Percentiles rank a stretch among this genome's conserved stretches.
Conservation (phyloP, 148 eudicot genomes). For the Heliamphora exappendiculata region DNA sequence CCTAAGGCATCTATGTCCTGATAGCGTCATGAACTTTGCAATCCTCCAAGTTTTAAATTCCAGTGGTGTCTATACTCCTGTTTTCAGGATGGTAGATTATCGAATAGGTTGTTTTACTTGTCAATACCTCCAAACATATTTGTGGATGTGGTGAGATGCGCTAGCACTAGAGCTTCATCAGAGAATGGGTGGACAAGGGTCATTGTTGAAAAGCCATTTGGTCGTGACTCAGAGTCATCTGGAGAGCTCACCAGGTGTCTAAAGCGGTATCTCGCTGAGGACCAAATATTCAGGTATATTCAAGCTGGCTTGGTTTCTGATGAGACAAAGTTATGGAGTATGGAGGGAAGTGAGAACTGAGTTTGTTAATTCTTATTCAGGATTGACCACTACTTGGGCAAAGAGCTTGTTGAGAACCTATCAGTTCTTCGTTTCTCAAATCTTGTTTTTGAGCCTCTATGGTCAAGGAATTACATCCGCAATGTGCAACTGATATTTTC, state of each 20-base stretch:
- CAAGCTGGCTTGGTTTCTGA: not conserved
- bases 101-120: conserved; percentile 78
- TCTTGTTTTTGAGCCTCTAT: conserved; percentile 81
- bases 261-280: conserved; percentile 57
- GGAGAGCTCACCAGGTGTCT: conserved; percentile 52
- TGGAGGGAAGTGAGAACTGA: not conserved
- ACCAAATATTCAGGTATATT: conserved; percentile 76
- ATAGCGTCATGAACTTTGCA: not conserved
- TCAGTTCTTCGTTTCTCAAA: conserved; percentile 89
- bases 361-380: conserved; percentile 27
- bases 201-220: conserved; percentile 94
- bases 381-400: conserved; percentile 89
- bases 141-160: conserved; percentile 71
- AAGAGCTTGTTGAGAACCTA: conserved; percentile 80
- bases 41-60: not conserved
- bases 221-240: conserved; percentile 66
- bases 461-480: conserved; percentile 77
- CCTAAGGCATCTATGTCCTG: not conserved
- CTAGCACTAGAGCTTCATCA: conserved; percentile 54
- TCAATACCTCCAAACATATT: conserved; percentile 80
- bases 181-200: conserved; percentile 80
- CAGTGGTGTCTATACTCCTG: not conserved
- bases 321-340: conserved; percentile 1
- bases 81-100: conserved; percentile 45
- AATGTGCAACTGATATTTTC: conserved; percentile 78